A percentile compares a stretch with the other conserved stretches of the same genome.
Conservation (phyloP, 495 filamentous ascomycete species). For the Aspergillus funiculosus region DNA sequence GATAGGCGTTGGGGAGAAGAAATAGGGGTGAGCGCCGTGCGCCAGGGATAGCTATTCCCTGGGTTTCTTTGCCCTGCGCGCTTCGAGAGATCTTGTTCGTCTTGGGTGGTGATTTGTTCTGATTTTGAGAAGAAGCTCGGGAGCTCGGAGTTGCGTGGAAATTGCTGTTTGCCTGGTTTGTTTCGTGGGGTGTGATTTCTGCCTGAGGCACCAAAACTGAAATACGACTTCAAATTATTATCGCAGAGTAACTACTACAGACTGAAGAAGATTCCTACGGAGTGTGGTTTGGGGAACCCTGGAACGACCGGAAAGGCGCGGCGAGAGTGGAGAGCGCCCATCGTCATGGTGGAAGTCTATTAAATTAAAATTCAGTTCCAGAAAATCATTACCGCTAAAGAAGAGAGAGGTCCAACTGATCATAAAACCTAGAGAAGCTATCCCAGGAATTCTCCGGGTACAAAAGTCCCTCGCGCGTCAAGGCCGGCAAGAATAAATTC, state of each 20-base stretch:
- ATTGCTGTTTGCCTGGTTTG: constrained; percentile 13
- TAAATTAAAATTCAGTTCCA: not conserved
- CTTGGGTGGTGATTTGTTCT: not conserved
- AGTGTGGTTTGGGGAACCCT: no score
- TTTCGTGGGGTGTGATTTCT: not conserved
- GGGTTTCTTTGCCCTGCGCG: no score
- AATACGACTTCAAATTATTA: not conserved
- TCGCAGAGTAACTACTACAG: not conserved
- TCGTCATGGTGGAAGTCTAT: not conserved
- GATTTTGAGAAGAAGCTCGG: constrained; percentile 2
- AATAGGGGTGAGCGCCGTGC: not conserved
- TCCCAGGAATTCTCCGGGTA: no score
- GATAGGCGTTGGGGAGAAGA: not conserved
- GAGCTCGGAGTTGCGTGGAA: not conserved
- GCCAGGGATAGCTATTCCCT: no score
- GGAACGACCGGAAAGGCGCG: no score
- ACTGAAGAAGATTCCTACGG: no score
- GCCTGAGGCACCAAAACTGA: constrained; percentile 11
- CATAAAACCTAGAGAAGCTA: no score
- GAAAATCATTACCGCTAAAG: no score
- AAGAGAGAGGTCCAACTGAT: no score
- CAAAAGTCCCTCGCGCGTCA: no score
- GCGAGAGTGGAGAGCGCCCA: no score
- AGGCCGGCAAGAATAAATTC: not conserved
- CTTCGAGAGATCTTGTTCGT: not conserved